Base-by-base conservation (phyloP, 257 asterid genomes). In the Mitragyna speciosa region DNA sequence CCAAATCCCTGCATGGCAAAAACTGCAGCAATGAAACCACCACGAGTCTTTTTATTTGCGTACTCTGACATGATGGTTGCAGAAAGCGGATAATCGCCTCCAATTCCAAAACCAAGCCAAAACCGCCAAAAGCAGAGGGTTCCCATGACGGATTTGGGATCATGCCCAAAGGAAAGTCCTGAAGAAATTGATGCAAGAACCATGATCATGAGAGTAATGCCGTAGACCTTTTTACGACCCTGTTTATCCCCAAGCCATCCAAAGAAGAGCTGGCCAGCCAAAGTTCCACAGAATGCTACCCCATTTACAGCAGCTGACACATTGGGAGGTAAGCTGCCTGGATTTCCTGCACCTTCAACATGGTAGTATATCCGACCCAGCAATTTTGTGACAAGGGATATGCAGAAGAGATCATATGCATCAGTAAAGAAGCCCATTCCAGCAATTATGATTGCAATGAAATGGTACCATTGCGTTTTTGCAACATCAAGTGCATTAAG, bases 1-100 rank as follows among this genome's bases (percentile, higher is more conserved):
- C 94, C 94, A 19, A 90, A 88, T 4, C 92, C 94, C 78, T 90
- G 94, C 94, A 90, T 90, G 0, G 94, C 92, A 59, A 90, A 90
- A 19, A 90, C 94, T 1, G 94, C 91, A 0, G 91, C 91, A 39
- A 90, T 81, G 39, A 90, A 90, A 6, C 91, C 94, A 0, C 94
- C 94, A 2, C 93, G 89, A 11, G 91, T 89, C 49, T 90, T 90
- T 85, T 90, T 90, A 31, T 87, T 90, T 1, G 91, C 92, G 14
- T 90, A 90, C 72, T 90, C 94, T 0, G 94, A 89, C 94, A 90
- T 90, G 82, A 90, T 90, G 31, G 94, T 90, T 16, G 92, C 94
- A 31, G 94, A 90, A 51, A 90, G 89, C 0, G 92, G 94, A 71
- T 90, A 90, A 41, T 90, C 94, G 1, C 94, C 92, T 9, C 94